Conservation (phyloP, 352 stramenopile genomes). For the Poterioochromonas sp. region DNA sequence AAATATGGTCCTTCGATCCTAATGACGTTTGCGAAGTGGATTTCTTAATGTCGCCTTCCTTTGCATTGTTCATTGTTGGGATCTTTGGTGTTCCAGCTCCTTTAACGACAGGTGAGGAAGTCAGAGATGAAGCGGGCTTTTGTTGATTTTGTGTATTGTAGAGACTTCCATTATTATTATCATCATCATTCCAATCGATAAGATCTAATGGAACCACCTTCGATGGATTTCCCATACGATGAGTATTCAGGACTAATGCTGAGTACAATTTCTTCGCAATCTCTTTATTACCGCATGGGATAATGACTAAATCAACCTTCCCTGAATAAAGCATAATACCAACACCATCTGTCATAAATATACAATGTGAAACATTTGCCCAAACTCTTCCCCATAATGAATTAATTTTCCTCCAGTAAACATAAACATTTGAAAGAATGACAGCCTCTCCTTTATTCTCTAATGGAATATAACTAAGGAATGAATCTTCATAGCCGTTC, state of each 20-base stretch:
- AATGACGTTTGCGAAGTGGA: neutral
- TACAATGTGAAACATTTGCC: constrained; percentile 26
- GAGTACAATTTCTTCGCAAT: neutral
- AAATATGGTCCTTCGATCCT: neutral
- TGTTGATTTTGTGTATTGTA: neutral
- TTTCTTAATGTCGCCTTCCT: neutral
- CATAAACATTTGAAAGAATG: constrained; percentile 18
- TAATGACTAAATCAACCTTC: neutral
- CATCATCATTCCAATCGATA: neutral
- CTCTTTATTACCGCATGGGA: neutral
- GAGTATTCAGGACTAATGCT: neutral
- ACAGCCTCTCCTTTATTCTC: neutral
- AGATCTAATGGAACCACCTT: constrained; percentile 5
- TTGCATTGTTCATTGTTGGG: neutral
- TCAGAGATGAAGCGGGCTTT: neutral
- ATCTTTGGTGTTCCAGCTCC: neutral
- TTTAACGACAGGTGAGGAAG: neutral
- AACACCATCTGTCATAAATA: neutral
- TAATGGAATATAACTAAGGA: constrained; percentile 14
- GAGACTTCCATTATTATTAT: neutral
- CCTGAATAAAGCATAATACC: constrained; percentile 29
- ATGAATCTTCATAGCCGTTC: constrained; percentile 9
- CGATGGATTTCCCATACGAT: constrained; percentile 27
- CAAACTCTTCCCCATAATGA: constrained; percentile 23
- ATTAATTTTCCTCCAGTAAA: constrained; percentile 11